Evolutionary conservation across 2,329 filamentous ascomycete genomes (phyloP).

Genomic region (Chrysoporthe cubensis): DNA sequence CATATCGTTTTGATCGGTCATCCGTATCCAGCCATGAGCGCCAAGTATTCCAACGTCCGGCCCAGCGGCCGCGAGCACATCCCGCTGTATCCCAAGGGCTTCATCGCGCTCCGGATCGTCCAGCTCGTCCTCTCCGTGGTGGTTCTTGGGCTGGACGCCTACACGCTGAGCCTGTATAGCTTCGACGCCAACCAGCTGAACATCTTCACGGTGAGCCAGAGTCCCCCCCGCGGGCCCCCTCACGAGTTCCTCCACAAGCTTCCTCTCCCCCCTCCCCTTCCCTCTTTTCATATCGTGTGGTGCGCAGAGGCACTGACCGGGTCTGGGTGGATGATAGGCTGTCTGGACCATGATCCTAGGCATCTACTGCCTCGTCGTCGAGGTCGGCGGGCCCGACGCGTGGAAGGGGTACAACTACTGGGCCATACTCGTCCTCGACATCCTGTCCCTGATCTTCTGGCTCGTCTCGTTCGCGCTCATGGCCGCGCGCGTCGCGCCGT

Average conservation of each 20-base stretch:
- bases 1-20: neutral
- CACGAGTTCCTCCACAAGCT: too few species aligned
- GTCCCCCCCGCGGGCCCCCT: too few species aligned
- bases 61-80: constrained; percentile 49
- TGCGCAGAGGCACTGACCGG: constrained; percentile 19
- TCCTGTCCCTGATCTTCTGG: constrained; percentile 58
- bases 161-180: constrained; percentile 41
- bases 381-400: constrained; percentile 42
- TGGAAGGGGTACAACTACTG: constrained; percentile 53
- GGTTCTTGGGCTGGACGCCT: constrained; percentile 52
- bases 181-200: constrained; percentile 43
- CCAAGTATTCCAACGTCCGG: constrained; percentile 38
- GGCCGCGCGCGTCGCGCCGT: constrained; percentile 41
- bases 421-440: constrained; percentile 55
- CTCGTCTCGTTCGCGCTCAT: constrained; percentile 48
- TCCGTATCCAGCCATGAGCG: neutral
- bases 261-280: constrained; percentile 25
- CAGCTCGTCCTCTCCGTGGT: constrained; percentile 51
- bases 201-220: constrained; percentile 45
- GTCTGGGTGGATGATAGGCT: constrained; percentile 34
- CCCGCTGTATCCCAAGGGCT: constrained; percentile 49
- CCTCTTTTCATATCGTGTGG: constrained; percentile 7
- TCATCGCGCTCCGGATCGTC: constrained; percentile 48
- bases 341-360: constrained; percentile 49
- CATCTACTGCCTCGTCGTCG: constrained; percentile 52